Percentiles rank a stretch among this genome's conserved stretches.
Conservation (phyloP, 1,284 basidiomycete species). For the Pascua sp. region DNA sequence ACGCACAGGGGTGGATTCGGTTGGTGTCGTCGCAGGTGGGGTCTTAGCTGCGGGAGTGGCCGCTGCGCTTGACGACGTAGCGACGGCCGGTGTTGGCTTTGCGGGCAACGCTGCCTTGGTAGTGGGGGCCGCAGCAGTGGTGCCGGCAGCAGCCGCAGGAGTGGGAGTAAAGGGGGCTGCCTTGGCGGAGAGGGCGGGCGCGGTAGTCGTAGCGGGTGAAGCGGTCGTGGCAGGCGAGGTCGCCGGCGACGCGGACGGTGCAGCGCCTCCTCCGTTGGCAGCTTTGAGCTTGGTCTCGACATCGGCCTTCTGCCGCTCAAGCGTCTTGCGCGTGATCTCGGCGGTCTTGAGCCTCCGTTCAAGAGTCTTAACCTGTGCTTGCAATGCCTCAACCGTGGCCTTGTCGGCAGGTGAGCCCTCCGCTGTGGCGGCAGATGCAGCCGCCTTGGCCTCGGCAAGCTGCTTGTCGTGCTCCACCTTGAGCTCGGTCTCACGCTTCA, state of each 20-base stretch:
- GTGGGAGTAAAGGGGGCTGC: not conserved
- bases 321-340: conserved; percentile 41
- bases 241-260: conserved; percentile 6
- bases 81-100: conserved; percentile 4
- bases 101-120: not conserved
- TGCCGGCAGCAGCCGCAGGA: conserved; percentile 1
- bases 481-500: conserved; percentile 30
- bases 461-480: conserved; percentile 19
- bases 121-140: conserved; percentile 2
- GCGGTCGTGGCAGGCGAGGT: conserved; percentile 9
- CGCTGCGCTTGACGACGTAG: conserved; percentile 1
- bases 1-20: not conserved
- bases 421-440: not conserved
- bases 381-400: conserved; percentile 32
- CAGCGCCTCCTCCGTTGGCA: conserved; percentile 2
- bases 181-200: conserved; percentile 1
- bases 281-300: conserved; percentile 36
- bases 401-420: conserved; percentile 26
- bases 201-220: not conserved
- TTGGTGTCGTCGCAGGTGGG: not conserved
- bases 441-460: conserved; percentile 16
- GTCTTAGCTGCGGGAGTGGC: not conserved
- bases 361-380: conserved; percentile 35
- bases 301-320: conserved; percentile 24
- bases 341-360: conserved; percentile 38